phyloP scores from a whole-genome alignment of 2,329 filamentous ascomycete genomes.

The Dothideomycetes sp. region DNA sequence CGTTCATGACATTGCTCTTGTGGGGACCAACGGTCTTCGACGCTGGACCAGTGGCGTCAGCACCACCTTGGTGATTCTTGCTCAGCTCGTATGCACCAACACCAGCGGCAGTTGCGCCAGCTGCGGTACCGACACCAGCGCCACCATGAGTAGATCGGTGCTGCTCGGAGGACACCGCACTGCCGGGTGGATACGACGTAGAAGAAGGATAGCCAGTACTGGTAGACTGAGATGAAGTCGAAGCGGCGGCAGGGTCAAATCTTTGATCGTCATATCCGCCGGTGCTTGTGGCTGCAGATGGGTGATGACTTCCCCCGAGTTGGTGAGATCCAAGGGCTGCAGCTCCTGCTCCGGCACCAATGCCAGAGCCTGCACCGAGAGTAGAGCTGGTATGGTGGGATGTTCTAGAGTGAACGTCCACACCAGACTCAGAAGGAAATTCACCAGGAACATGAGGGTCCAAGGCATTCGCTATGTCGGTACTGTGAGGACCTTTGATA shows the following conservation, averaged over 20 bases:
- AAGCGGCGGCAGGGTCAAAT: constrained; percentile 5
- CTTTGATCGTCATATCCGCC: constrained; percentile 6
- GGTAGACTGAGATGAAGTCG: neutral
- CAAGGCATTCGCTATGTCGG: constrained; percentile 19
- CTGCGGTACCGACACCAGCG: constrained; percentile 21
- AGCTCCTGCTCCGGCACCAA: constrained; percentile 11
- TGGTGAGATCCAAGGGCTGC: constrained; percentile 2
- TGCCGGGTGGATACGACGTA: neutral
- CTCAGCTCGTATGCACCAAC: constrained; percentile 3
- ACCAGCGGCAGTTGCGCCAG: constrained; percentile 21
- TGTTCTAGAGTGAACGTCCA: constrained; percentile 11
- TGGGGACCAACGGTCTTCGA: constrained; percentile 9
- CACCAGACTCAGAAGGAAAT: constrained; percentile 16
- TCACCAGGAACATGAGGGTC: constrained; percentile 25
- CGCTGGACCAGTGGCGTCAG: constrained; percentile 7
- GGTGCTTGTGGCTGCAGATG: neutral
- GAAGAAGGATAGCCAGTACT: constrained; percentile 1
- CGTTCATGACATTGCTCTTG: constrained; percentile 7
- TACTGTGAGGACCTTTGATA: constrained; percentile 20
- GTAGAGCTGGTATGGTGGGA: constrained; percentile 12
- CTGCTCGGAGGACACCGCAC: neutral
- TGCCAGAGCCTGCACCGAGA: constrained; percentile 18
- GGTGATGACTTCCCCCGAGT: neutral
- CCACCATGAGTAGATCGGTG: constrained; percentile 6
- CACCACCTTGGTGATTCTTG: constrained; percentile 1